Conservation (phyloP, 75 land plant genomes). For the Pinus taeda region DNA sequence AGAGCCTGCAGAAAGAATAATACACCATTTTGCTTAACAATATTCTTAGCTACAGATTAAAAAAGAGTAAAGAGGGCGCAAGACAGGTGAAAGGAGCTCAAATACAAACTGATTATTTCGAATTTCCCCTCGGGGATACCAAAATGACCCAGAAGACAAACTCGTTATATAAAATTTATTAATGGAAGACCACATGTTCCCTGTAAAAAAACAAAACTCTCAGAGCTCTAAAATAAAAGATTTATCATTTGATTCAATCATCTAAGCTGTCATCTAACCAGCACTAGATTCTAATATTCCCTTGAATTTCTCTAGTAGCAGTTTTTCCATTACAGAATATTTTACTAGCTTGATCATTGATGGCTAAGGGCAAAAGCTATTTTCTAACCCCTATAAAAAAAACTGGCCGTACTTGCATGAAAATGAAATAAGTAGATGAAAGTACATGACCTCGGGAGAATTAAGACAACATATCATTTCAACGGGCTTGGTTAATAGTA, state of each 20-base stretch:
- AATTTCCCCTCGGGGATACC: not conserved
- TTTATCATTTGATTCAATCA: not conserved
- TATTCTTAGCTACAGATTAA: not conserved
- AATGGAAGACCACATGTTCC: not conserved
- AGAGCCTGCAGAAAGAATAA: slow-evolving; percentile 27
- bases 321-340: not conserved
- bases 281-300: not conserved
- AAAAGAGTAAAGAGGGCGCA: not conserved
- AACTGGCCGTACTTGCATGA: not conserved
- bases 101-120: not conserved
- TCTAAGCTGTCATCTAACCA: not conserved
- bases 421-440: not conserved
- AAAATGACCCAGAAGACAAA: not conserved
- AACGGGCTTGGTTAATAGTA: not conserved
- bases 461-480: not conserved
- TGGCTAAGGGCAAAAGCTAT: too few relatives aligned
- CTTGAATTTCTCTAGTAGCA: not conserved
- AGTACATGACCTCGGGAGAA: not conserved
- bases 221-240: not conserved
- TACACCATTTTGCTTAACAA: not conserved
- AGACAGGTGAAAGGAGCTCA: not conserved
- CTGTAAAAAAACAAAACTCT: not conserved
- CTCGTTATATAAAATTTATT: not conserved
- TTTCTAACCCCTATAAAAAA: too few relatives aligned
- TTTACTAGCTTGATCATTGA: too few relatives aligned